Base-by-base conservation (phyloP, 345 rosid genomes). In the Pugionium cornutum region DNA sequence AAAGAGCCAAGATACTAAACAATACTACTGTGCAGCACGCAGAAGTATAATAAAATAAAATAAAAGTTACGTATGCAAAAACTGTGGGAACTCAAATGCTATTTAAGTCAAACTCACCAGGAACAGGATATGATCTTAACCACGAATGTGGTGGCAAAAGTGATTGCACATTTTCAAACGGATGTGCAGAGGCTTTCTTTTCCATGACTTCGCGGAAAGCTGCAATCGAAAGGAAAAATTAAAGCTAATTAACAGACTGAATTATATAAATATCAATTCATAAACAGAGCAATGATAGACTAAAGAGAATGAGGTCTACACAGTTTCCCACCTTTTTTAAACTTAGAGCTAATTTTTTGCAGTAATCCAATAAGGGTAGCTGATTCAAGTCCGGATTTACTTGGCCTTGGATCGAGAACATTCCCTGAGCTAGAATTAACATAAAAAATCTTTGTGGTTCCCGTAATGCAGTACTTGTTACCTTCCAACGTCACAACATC, bases 91-190 rank as follows among this genome's bases (percentile, higher is more conserved):
- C 56, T 53, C 33, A 25, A 18, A 18, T 31, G 41, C 45, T 59
- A 11, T n/a, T 35, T 29, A 29, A 53, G 34, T 30, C 47, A 30
- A 62, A 78, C 88, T 82, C 74, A 95, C 99, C 98, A 64, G 96
- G 89, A 80, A 91, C 62, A 0, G 99, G 98, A 68, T 83, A 79
- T 36, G 72, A 47, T 71, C 88, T 91, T 18, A 95, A 82, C 99
- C 99, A 95, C 10, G 91, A 82, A 79, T 86, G 89, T 50, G 98
- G 99, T 32, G 96, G 98, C 76, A 95, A 74, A 63, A 89, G 83
- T 65, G 96, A 87, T 71, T 91, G 99, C 70, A 95, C 97, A 80
- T 89, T 91, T 80, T 95, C 99, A 70, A 95, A 91, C 40, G 99
- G 96, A 82, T 95, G 99, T 2, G 99, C 92, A 75, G 96, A 77